Evolutionary conservation across 2,329 filamentous ascomycete species (phyloP).

Genomic region (Cladosporium sphaerospermum): DNA sequence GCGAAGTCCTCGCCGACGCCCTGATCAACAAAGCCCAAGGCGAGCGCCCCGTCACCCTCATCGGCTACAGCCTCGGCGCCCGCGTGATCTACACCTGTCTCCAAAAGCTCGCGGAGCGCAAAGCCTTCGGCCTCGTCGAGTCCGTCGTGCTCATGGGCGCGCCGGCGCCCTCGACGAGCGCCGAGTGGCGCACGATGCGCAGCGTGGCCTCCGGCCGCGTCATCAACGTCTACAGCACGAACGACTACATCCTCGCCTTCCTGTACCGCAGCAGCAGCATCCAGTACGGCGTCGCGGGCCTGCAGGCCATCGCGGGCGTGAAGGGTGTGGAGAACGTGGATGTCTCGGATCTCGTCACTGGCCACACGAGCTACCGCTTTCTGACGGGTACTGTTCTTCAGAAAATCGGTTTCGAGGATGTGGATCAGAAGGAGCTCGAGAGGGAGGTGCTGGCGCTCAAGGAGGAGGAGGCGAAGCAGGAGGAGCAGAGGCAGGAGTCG

Average conservation of each 20-base stretch:
- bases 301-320: conserved; percentile 66
- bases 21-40: conserved; percentile 37
- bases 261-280: conserved; percentile 79
- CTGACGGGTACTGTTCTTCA: conserved; percentile 46
- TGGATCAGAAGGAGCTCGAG: conserved; percentile 44
- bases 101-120: conserved; percentile 65
- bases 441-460: conserved; percentile 37
- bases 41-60: conserved; percentile 34
- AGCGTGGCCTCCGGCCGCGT: conserved; percentile 74
- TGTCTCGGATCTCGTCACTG: conserved; percentile 45
- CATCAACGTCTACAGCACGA: conserved; percentile 82
- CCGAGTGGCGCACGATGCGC: conserved; percentile 70
- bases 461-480: conserved; percentile 34
- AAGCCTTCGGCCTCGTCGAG: conserved; percentile 78
- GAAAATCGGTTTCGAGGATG: conserved; percentile 48
- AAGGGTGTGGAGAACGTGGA: conserved; percentile 58
- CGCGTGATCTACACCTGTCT: conserved; percentile 75
- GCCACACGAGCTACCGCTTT: conserved; percentile 46
- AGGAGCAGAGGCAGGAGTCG: conserved; percentile 27
- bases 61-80: conserved; percentile 37
- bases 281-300: conserved; percentile 74
- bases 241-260: conserved; percentile 82
- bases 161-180: conserved; percentile 64
- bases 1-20: conserved; percentile 36
- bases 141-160: conserved; percentile 77